Conservation (phyloP, 139 green algal genomes). For the Dunaliella sp. region DNA sequence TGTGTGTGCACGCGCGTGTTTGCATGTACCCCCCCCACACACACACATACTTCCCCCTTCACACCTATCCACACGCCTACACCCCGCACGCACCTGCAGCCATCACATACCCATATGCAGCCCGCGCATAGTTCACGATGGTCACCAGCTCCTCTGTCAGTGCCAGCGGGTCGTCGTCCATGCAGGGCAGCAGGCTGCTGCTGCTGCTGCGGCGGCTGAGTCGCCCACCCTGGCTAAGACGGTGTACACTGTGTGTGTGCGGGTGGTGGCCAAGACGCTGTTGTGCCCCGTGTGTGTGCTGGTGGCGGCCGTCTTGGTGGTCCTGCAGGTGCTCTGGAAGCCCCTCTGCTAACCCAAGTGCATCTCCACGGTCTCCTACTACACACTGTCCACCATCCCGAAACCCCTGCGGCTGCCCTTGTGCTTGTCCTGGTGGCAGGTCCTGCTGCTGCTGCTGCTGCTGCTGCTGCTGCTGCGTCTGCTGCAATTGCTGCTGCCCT, state of each 20-base stretch:
- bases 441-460: not conserved
- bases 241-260: not conserved
- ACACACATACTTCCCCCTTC: not conserved
- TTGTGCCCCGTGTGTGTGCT: not conserved
- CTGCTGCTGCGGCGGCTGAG: too few species aligned
- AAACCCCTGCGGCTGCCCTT: conserved; percentile 4
- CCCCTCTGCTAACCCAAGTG: too few species aligned
- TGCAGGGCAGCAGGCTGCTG: not conserved
- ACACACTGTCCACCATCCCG: too few species aligned
- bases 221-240: not conserved
- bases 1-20: conserved; percentile 7
- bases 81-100: conserved; percentile 23
- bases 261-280: not conserved
- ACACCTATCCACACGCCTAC: not conserved
- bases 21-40: not conserved
- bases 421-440: conserved; percentile 1
- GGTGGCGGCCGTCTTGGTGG: too few species aligned
- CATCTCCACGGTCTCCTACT: too few species aligned
- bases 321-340: too few species aligned
- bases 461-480: not conserved
- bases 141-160: conserved; percentile 42
- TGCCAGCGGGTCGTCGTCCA: conserved; percentile 3
- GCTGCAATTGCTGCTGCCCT: not conserved
- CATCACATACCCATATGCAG: conserved; percentile 57
- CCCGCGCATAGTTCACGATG: conserved; percentile 43